Evolutionary conservation across 1,139 yeast species (phyloP), one percentile per base, ranked within the genome.

Genomic region (Blastobotrys buckinghamii): DNA sequence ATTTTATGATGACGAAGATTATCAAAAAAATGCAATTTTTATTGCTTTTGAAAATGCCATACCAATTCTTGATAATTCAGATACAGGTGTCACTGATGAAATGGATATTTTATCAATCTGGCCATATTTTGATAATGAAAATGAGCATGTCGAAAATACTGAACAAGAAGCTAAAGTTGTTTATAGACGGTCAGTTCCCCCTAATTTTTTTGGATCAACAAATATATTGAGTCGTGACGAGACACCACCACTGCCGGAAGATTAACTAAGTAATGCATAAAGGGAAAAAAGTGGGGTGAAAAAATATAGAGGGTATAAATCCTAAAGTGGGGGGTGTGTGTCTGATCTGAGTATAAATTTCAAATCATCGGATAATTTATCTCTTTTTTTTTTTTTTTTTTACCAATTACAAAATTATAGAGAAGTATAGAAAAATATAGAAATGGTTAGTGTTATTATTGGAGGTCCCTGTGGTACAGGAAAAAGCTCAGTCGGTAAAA

Each of bases 401-500:
- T n/a, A n/a, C n/a, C n/a, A 22, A 22, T 7, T 22, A 22, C 4
- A 22, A 22, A 22, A 22, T 5, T 22, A 22, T 5, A 5, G 24
- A 22, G 24, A 5, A 22, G 24, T 7, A 22, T 22, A 22, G n/a
- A n/a, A n/a, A n/a, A 29, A 29, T 29, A n/a, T 12, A 72, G 2
- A n/a, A n/a, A n/a, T n/a, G n/a, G n/a, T n/a, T n/a, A n/a, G n/a
- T n/a, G 56, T 73, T 24, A 67, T 75, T 2, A 67, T 78, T n/a
- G 96, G 94, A 1, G 98, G 98, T 0, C 96, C 97, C 1, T 89
- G 96, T 0, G 97, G 97, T 12, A 84, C 95, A 2, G 97, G 97
- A 2, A 90, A 90, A 65, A 76, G 94, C 30, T 86, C 96, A 1
- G 76, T 85, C 27, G 95, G 88, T 0, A 68, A 68, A n/a, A 60